phyloP scores from a whole-genome alignment of 805 yeast species.

The Kodamaea hsintzibuensis region DNA sequence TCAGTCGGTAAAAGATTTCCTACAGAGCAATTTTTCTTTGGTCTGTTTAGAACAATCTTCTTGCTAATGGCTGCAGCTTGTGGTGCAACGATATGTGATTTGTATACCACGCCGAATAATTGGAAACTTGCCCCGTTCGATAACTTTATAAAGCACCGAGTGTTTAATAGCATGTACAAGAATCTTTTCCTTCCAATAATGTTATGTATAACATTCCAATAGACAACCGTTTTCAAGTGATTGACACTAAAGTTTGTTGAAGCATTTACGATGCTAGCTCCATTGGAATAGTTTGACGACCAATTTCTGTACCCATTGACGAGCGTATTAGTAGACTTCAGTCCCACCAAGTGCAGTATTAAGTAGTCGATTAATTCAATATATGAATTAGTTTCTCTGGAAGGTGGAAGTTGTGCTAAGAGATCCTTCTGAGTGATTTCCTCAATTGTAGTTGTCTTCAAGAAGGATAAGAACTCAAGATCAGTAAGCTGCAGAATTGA shows the following conservation, averaged over 20 bases:
- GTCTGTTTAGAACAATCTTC: neutral
- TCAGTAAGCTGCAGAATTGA: neutral
- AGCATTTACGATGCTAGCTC: conserved; percentile 26
- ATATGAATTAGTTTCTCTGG: conserved; percentile 10
- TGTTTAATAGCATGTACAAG: conserved; percentile 37
- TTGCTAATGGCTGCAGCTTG: neutral
- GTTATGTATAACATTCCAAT: conserved; percentile 45
- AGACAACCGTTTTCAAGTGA: conserved; percentile 36
- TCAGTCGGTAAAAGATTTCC: neutral
- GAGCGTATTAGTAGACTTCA: conserved; percentile 38
- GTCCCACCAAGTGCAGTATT: conserved; percentile 29
- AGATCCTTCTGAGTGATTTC: neutral
- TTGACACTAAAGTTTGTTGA: conserved; percentile 33
- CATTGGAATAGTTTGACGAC: conserved; percentile 17
- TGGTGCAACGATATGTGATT: neutral
- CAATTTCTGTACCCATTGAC: conserved; percentile 45
- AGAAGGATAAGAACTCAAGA: conserved; percentile 3
- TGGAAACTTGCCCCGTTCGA: conserved; percentile 18
- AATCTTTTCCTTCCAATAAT: conserved; percentile 43
- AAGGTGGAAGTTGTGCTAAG: neutral
- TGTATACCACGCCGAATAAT: conserved; percentile 24
- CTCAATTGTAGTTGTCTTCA: neutral
- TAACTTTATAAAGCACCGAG: conserved; percentile 25
- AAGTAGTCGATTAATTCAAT: conserved; percentile 43
- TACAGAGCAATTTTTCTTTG: neutral